phyloP scores from a whole-genome alignment of 2,329 filamentous ascomycete species.

The Phialemonium atrogriseum region DNA sequence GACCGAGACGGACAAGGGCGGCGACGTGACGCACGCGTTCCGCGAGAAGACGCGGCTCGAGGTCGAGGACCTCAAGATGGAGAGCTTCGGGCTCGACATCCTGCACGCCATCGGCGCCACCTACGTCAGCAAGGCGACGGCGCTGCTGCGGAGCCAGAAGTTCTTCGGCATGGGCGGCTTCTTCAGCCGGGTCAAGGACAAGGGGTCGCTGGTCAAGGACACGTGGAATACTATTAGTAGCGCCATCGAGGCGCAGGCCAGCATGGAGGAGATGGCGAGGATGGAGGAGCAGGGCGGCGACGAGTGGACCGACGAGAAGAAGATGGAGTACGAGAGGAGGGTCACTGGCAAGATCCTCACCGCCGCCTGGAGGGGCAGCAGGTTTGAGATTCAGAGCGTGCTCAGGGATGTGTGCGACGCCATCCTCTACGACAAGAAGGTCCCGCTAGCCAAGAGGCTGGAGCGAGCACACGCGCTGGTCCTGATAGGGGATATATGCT shows the following conservation, averaged over 20 bases:
- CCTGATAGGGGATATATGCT: slow-evolving; percentile 81
- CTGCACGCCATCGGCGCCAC: slow-evolving; percentile 89
- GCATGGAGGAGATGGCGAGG: slow-evolving; percentile 98
- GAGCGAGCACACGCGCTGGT: slow-evolving; percentile 87
- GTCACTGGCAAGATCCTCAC: slow-evolving; percentile 98
- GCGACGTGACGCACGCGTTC: slow-evolving; percentile 80
- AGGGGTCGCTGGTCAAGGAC: slow-evolving; percentile 93
- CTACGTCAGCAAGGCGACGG: slow-evolving; percentile 80
- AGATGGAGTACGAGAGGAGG: slow-evolving; percentile 87
- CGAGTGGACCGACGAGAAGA: slow-evolving; percentile 97
- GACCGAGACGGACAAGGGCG: slow-evolving; percentile 91
- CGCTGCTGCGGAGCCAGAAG: slow-evolving; percentile 89
- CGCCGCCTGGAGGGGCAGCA: slow-evolving; percentile 91
- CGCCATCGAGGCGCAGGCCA: slow-evolving; percentile 94
- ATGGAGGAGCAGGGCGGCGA: slow-evolving; percentile 91
- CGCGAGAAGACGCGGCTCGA: slow-evolving; percentile 90
- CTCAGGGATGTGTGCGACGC: slow-evolving; percentile 89
- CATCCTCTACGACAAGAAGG: slow-evolving; percentile 70
- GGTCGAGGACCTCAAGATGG: slow-evolving; percentile 98
- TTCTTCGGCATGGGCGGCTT: slow-evolving; percentile 94
- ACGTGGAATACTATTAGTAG: slow-evolving; percentile 97
- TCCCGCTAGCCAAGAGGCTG: slow-evolving; percentile 74
- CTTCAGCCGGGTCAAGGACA: slow-evolving; percentile 89
- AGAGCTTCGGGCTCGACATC: slow-evolving; percentile 94
- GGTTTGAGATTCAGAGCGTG: slow-evolving; percentile 96